Percentiles rank a stretch among this genome's conserved stretches.
Evolutionary conservation across 257 asterid species (phyloP).

Genomic region (Lycium ferocissimum): DNA sequence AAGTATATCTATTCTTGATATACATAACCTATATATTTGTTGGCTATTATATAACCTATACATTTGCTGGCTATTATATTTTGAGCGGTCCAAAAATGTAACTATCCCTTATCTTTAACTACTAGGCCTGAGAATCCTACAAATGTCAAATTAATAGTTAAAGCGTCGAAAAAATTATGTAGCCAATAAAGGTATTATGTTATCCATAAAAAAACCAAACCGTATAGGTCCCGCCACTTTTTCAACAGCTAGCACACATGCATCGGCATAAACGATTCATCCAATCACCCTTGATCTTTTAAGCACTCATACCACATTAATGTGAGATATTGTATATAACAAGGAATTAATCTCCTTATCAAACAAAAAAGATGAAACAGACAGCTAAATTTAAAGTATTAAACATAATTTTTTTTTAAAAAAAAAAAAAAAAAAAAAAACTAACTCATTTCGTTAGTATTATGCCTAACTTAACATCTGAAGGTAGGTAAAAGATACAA

Average conservation of each 20-base stretch:
- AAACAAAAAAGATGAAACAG: not conserved
- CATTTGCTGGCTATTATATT: too few species aligned
- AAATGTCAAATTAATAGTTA: not conserved
- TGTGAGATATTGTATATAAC: not conserved
- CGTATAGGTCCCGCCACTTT: not conserved
- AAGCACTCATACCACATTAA: not conserved
- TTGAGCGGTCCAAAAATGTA: too few species aligned
- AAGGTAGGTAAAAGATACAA: not conserved
- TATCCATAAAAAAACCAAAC: not conserved
- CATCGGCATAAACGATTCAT: constrained; percentile 8
- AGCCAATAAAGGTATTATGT: not conserved
- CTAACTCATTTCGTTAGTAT: not conserved
- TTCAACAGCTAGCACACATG: not conserved
- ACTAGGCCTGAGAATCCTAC: constrained; percentile 4
- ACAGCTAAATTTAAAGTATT: too few species aligned
- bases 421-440: too few species aligned
- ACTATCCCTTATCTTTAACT: not conserved
- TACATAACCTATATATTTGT: too few species aligned
- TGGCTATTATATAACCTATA: too few species aligned
- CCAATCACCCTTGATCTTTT: constrained; percentile 1
- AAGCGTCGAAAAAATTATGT: not conserved
- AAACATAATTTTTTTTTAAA: not conserved
- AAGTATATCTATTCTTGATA: too few species aligned
- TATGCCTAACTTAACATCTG: not conserved
- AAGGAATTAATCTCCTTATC: not conserved